Evolutionary conservation across 257 asterid species (phyloP).

Genomic region (Solanum peruvianum): DNA sequence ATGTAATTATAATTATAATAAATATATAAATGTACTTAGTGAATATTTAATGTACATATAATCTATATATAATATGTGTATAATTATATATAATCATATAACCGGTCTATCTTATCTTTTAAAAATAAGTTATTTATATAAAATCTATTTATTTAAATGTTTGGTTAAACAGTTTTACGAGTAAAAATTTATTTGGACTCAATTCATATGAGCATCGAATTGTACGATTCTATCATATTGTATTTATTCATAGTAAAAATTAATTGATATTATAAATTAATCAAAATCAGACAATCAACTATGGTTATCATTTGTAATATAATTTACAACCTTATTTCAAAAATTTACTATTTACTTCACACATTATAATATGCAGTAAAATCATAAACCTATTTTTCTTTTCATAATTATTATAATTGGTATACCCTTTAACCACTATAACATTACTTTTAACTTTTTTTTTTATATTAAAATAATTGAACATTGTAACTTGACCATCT

Average conservation of each 20-base stretch:
- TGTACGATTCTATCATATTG: too few species aligned
- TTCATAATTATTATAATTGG: too few species aligned
- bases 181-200: too few species aligned
- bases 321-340: neutral
- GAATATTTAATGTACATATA: too few species aligned
- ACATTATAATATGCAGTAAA: neutral
- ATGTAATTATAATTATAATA: too few species aligned
- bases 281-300: neutral
- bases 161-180: neutral
- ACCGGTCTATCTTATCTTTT: too few species aligned
- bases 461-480: neutral
- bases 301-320: neutral
- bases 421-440: neutral
- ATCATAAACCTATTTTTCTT: neutral
- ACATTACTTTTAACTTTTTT: neutral
- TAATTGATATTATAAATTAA: neutral
- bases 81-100: too few species aligned
- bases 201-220: neutral
- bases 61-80: too few species aligned
- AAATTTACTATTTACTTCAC: neutral
- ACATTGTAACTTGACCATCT: neutral
- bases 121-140: too few species aligned
- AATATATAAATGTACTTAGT: too few species aligned
- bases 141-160: neutral
- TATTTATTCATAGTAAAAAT: neutral